Percentiles rank a stretch among this genome's conserved stretches.
phyloP scores from a whole-genome alignment of 23 red algal species.

The Gracilaria caudata region DNA sequence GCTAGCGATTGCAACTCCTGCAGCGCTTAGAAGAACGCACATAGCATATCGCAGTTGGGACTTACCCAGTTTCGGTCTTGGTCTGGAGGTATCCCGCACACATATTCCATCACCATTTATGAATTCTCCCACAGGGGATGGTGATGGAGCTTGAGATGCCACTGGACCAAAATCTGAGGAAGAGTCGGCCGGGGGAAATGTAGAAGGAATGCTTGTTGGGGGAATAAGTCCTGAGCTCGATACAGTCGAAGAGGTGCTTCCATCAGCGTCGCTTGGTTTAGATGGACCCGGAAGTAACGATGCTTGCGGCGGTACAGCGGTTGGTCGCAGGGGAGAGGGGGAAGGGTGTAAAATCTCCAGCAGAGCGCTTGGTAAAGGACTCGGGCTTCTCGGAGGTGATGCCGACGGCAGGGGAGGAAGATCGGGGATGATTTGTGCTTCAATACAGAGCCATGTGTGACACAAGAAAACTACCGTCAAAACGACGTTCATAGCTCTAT shows the following conservation, averaged over 20 bases:
- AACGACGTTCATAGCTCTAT: not conserved
- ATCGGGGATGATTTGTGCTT: slow-evolving; percentile 24
- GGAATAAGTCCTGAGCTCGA: not conserved
- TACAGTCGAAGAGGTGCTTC: not conserved
- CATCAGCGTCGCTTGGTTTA: not conserved
- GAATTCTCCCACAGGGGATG: slow-evolving; percentile 13
- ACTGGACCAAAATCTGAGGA: not conserved
- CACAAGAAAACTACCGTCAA: not conserved
- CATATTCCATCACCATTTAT: slow-evolving; percentile 29
- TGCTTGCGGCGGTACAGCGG: not conserved
- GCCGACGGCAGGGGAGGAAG: slow-evolving; percentile 33
- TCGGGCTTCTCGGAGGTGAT: slow-evolving; percentile 18
- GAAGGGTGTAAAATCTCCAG: slow-evolving; percentile 20
- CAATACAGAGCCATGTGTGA: not conserved
- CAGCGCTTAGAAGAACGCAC: slow-evolving; percentile 23
- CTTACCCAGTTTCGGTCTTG: slow-evolving; percentile 35
- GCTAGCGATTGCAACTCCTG: slow-evolving; percentile 17
- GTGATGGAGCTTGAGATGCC: not conserved
- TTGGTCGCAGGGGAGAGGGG: slow-evolving; percentile 9
- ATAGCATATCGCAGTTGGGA: slow-evolving; percentile 46
- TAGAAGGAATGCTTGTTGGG: not conserved
- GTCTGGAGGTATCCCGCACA: slow-evolving; percentile 10
- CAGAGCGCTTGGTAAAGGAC: slow-evolving; percentile 27
- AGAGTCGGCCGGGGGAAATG: not conserved
- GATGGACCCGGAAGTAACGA: not conserved